Evolutionary conservation across 2,329 filamentous ascomycete genomes (phyloP).

Genomic region (Aspergillus flavus): DNA sequence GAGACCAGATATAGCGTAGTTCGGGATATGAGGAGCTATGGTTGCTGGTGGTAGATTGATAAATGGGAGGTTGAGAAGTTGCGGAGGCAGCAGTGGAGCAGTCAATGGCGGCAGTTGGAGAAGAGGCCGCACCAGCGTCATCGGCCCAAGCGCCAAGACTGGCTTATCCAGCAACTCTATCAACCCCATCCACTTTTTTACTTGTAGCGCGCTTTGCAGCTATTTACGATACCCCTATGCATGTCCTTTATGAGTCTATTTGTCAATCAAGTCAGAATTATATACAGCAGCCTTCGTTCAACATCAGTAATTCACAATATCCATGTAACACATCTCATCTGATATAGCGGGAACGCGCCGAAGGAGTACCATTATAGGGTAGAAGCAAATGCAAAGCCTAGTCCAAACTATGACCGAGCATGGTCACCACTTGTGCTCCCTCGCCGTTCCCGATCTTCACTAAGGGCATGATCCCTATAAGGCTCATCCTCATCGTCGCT

Average conservation of each 20-base stretch:
- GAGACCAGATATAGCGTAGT: neutral
- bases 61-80: constrained; percentile 10
- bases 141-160: constrained; percentile 16
- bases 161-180: neutral
- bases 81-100: constrained; percentile 15
- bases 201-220: neutral
- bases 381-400: neutral
- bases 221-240: neutral
- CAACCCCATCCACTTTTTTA: neutral
- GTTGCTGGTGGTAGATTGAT: constrained; percentile 8
- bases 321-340: neutral
- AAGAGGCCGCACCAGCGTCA: constrained; percentile 25
- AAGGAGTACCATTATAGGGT: neutral
- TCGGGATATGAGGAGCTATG: constrained; percentile 1
- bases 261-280: neutral
- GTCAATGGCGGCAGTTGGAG: constrained; percentile 15
- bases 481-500: constrained; percentile 47
- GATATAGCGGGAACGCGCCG: neutral
- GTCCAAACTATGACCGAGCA: neutral
- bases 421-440: constrained; percentile 17
- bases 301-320: neutral
- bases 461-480: constrained; percentile 35
- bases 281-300: neutral
- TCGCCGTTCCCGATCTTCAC: constrained; percentile 25
- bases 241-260: neutral